Percentiles rank a stretch among this genome's conserved stretches.
Conservation (phyloP, 2,329 filamentous ascomycete genomes). For the Raffaelea deltoideospora region DNA sequence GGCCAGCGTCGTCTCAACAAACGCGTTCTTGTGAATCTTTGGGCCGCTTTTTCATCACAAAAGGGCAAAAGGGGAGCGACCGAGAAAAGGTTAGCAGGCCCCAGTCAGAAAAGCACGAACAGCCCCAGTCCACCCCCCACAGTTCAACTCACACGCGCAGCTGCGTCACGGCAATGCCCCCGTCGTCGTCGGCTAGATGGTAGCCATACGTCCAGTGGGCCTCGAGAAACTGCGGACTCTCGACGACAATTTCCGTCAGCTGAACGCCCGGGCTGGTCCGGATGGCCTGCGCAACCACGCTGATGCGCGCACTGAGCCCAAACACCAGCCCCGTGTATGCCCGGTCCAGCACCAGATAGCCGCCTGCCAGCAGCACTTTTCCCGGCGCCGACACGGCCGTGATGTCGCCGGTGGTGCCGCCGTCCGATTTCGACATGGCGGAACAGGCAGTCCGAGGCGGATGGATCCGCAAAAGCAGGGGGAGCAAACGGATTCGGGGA, state of each 20-base stretch:
- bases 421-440: too few species aligned
- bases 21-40: conserved; percentile 49
- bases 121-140: too few species aligned
- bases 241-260: conserved; percentile 62
- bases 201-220: conserved; percentile 83
- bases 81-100: conserved; percentile 1
- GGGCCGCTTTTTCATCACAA: conserved; percentile 25
- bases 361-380: conserved; percentile 88
- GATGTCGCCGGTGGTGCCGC: conserved; percentile 14
- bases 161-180: conserved; percentile 72
- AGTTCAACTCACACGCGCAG: conserved; percentile 65
- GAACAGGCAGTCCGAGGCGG: too few species aligned
- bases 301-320: conserved; percentile 53
- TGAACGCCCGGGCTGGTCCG: conserved; percentile 47
- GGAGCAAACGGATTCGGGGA: too few species aligned
- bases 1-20: conserved; percentile 80
- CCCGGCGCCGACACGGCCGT: conserved; percentile 75
- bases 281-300: conserved; percentile 43
- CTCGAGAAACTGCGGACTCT: conserved; percentile 79
- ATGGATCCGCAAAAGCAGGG: too few species aligned
- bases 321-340: conserved; percentile 64
- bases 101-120: neutral
- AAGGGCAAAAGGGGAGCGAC: too few species aligned
- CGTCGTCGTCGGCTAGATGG: conserved; percentile 50
- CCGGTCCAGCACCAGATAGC: conserved; percentile 86